Evolutionary conservation across 177 flowering plant genomes (phyloP).

Genomic region (Vitis hybrid): DNA sequence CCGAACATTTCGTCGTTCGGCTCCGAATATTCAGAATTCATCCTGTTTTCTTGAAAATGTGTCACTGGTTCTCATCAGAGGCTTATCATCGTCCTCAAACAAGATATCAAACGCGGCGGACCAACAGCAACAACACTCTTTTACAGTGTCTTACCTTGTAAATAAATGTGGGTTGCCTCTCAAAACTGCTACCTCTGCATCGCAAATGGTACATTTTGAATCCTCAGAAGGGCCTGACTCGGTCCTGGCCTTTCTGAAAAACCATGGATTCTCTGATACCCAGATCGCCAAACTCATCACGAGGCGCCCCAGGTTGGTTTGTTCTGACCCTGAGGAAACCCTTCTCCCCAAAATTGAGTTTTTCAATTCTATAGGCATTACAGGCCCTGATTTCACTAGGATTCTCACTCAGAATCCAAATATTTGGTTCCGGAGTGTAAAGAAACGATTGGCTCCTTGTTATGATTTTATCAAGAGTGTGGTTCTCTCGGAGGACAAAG

Average conservation of each 20-base stretch:
- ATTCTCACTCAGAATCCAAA: conserved; percentile 1
- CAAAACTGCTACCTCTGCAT: background rate
- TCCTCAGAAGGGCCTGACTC: background rate
- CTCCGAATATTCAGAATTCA: too few species aligned
- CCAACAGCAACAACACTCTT: background rate
- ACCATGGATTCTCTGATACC: conserved; percentile 3
- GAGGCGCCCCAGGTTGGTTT: too few species aligned
- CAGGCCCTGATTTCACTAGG: background rate
- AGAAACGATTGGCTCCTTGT: conserved; percentile 14
- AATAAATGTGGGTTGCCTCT: background rate
- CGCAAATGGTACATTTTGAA: background rate
- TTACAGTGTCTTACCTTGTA: background rate
- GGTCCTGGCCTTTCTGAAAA: background rate
- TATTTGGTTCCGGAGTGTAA: conserved; percentile 13
- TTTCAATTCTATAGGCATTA: conserved; percentile 15
- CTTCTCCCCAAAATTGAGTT: conserved; percentile 21
- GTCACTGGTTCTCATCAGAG: too few species aligned
- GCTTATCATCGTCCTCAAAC: too few species aligned
- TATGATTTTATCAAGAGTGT: conserved; percentile 1
- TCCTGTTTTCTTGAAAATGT: too few species aligned
- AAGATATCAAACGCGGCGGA: too few species aligned
- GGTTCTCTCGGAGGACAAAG: too few species aligned
- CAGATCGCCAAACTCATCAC: background rate
- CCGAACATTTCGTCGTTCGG: too few species aligned
- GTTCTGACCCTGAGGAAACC: too few species aligned